Evolutionary conservation across 768 basidiomycete species (phyloP).

Genomic region (Chlorophyllum brunneum): DNA sequence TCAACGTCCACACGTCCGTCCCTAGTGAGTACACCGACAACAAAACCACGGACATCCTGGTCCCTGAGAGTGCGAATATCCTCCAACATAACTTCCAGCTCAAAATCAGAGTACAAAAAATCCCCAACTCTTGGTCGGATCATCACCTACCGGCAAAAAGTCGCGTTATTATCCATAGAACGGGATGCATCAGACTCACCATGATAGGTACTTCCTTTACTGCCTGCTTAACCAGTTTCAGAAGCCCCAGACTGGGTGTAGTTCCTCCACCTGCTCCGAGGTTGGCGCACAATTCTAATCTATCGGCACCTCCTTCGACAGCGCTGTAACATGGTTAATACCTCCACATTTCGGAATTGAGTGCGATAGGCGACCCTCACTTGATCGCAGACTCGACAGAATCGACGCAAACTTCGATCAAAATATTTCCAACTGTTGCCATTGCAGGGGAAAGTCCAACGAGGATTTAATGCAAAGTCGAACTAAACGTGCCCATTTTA

Average conservation of each 20-base stretch:
- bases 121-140: constrained; percentile 77
- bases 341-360: background rate
- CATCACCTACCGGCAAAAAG: constrained; percentile 53
- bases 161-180: background rate
- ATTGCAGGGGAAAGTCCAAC: background rate
- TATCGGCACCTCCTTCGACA: constrained; percentile 63
- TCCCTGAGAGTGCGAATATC: constrained; percentile 64
- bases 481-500: too few relatives aligned
- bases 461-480: background rate
- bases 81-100: constrained; percentile 70
- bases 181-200: constrained; percentile 35
- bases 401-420: constrained; percentile 26
- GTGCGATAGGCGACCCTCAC: constrained; percentile 16
- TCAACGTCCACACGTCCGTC: constrained; percentile 58
- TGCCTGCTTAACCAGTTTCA: constrained; percentile 50
- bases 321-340: constrained; percentile 43
- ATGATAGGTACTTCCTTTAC: constrained; percentile 58
- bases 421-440: constrained; percentile 7
- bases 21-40: constrained; percentile 57
- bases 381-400: constrained; percentile 25
- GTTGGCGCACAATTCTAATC: constrained; percentile 75
- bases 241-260: constrained; percentile 76
- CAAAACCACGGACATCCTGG: constrained; percentile 58
- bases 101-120: constrained; percentile 66
- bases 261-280: constrained; percentile 74